phyloP scores from a whole-genome alignment of 2,329 filamentous ascomycete species.

The Aspergillus sp. region DNA sequence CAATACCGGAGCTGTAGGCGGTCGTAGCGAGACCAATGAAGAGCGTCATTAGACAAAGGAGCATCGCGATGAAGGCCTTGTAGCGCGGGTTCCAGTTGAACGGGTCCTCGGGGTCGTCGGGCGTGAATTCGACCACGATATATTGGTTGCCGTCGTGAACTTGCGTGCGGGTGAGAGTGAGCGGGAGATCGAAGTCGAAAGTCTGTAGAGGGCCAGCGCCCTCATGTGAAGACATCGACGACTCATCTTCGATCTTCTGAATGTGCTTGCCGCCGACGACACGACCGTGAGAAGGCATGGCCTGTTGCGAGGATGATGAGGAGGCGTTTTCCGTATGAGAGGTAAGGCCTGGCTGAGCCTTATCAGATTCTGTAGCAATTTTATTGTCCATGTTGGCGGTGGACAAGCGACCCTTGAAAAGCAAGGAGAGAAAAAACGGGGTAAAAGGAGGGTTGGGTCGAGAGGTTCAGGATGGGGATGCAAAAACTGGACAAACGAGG shows the following conservation, averaged over 20 bases:
- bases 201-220: conserved; percentile 25
- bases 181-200: conserved; percentile 51
- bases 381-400: conserved; percentile 20
- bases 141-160: conserved; percentile 46
- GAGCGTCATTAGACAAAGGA: conserved; percentile 54
- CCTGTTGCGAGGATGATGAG: conserved; percentile 5
- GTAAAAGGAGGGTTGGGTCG: conserved; percentile 1
- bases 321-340: conserved; percentile 26
- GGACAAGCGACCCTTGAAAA: neutral
- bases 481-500: neutral
- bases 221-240: conserved; percentile 17
- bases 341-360: conserved; percentile 22
- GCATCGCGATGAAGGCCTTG: conserved; percentile 48
- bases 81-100: conserved; percentile 51
- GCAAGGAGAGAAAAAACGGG: conserved; percentile 1
- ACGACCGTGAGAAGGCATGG: conserved; percentile 13
- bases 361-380: conserved; percentile 12
- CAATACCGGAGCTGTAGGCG: conserved; percentile 52
- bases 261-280: conserved; percentile 31
- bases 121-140: conserved; percentile 48
- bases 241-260: conserved; percentile 21
- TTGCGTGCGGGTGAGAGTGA: conserved; percentile 47
- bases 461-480: neutral
- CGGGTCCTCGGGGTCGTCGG: conserved; percentile 50
- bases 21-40: conserved; percentile 57